These are phyloP conservation scores for Lactarius vividus DNA, from an alignment of 768 basidiomycete genomes.

Conservation along the genomic window DNA sequence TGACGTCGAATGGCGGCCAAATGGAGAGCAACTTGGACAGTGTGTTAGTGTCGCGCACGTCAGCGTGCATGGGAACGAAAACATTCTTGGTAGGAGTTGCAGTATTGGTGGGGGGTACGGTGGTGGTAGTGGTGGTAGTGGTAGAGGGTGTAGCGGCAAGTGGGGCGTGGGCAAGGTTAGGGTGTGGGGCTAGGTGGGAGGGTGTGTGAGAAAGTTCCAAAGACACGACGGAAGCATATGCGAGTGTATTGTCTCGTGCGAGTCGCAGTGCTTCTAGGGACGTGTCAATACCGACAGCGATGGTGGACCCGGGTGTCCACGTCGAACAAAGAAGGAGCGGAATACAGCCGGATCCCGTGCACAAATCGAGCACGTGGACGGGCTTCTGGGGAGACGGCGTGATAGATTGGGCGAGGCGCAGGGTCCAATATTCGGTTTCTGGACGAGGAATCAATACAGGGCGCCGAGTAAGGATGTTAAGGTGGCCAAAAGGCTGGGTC, in stretches of 20 bases:
- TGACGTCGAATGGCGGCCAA: constrained; percentile 58
- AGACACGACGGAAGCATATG: constrained; percentile 26
- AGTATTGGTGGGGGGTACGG: not conserved
- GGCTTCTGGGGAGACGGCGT: constrained; percentile 36
- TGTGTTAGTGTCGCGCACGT: constrained; percentile 38
- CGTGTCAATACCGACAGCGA: constrained; percentile 66
- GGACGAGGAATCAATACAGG: constrained; percentile 93
- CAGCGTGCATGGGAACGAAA: constrained; percentile 41
- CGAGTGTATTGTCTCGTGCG: constrained; percentile 44
- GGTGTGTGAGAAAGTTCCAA: not conserved
- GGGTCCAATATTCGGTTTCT: constrained; percentile 87
- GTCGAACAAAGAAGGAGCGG: constrained; percentile 76
- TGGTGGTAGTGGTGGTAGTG: not conserved
- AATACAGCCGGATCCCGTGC: constrained; percentile 92
- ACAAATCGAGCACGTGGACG: constrained; percentile 71
- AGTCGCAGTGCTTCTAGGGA: constrained; percentile 55
- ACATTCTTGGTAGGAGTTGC: not conserved
- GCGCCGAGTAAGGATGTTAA: constrained; percentile 66
- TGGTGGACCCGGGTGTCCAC: constrained; percentile 53
- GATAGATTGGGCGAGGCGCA: constrained; percentile 53
- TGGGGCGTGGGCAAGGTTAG: not conserved
- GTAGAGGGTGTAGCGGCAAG: not conserved
- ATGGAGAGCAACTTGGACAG: constrained; percentile 29
- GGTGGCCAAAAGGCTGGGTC: constrained; percentile 85
- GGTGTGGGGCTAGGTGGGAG: not conserved